A percentile compares a stretch with the other conserved stretches of the same genome.
Evolutionary conservation across 768 basidiomycete species (phyloP).

Genomic region (Pleurotus eryngii): DNA sequence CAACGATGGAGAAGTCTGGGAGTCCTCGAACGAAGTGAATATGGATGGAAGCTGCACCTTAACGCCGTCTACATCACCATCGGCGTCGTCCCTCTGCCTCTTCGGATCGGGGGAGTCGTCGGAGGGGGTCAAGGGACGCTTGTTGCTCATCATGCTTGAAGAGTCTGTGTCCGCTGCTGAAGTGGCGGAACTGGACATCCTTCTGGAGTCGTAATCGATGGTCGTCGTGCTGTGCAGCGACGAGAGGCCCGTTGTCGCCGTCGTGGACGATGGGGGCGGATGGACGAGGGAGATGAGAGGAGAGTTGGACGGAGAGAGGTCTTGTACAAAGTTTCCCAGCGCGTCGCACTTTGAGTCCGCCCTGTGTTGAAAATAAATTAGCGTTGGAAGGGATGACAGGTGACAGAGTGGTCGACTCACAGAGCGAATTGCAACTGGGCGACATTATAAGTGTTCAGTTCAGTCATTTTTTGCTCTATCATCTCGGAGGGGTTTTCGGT

Average conservation of each 20-base stretch:
- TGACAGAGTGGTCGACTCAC: constrained; percentile 36
- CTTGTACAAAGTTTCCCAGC: constrained; percentile 25
- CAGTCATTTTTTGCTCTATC: constrained; percentile 54
- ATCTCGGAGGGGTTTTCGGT: constrained; percentile 26
- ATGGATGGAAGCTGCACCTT: constrained; percentile 75
- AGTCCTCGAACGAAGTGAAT: constrained; percentile 64
- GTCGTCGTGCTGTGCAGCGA: constrained; percentile 19
- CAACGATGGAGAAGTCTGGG: too few relatives aligned
- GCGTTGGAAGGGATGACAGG: constrained; percentile 23
- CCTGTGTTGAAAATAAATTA: constrained; percentile 15
- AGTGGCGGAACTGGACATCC: constrained; percentile 76
- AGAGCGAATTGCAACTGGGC: constrained; percentile 61
- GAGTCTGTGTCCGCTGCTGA: constrained; percentile 65
- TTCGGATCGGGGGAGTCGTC: constrained; percentile 55
- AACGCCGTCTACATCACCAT: constrained; percentile 39
- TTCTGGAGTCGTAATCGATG: constrained; percentile 58
- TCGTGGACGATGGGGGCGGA: background rate
- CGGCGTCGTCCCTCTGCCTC: constrained; percentile 37
- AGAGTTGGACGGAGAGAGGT: constrained; percentile 45
- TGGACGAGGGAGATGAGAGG: constrained; percentile 36
- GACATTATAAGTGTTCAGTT: constrained; percentile 59
- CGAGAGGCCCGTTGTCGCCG: constrained; percentile 10
- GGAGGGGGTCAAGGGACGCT: constrained; percentile 53
- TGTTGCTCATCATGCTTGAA: constrained; percentile 55
- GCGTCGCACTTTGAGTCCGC: constrained; percentile 36